Evolutionary conservation across 768 basidiomycete genomes (phyloP), one percentile per base, ranked within the genome.

Genomic region (Crepidotus variabilis): DNA sequence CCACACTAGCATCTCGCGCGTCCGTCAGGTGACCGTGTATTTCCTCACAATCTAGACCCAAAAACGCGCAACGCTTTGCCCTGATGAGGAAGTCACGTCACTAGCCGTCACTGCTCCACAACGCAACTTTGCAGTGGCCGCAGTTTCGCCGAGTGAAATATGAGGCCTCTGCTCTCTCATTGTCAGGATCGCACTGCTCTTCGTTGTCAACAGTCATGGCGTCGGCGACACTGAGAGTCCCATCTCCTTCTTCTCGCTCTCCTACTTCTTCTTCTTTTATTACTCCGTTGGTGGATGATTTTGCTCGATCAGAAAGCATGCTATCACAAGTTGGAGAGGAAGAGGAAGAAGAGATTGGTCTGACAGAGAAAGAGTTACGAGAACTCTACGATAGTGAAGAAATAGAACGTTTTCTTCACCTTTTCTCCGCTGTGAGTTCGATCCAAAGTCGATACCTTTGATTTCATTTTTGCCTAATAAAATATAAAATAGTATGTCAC

Each of bases 381-480:
- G 76, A 81, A 39, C 61, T 83, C 23, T 87, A 82, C 58, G 85
- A 88, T 22, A 76, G 80, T 52, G 84, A 86, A 64, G 85, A 87
- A 69, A 80, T 86, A 13, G 76, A 83, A 14, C 71, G 83, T 23
- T 87, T 84, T 64, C 68, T 88, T 24, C 64, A 70, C 46, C 64
- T 87, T n/a, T 88, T 88, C 67, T 80, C 84, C 43, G 72, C 77
- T 34, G 86, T 86, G 63, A 65, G 79, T 71, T 47, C n/a, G 56
- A 49, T 46, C 24, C 22, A 13, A 24, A 10, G 54, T 21, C 21
- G 1, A 43, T 28, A 9, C 13, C 14, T n/a, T n/a, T n/a, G n/a
- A n/a, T n/a, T n/a, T 34, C 23, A 10, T 46, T 13, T 20, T 16
- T 9, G 39, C 16, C 52, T 52, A 11, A 59, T 51, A 50, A 59